Evolutionary conservation across 495 filamentous ascomycete genomes (phyloP).

Genomic region (Melanomma pulvis-pyrius): DNA sequence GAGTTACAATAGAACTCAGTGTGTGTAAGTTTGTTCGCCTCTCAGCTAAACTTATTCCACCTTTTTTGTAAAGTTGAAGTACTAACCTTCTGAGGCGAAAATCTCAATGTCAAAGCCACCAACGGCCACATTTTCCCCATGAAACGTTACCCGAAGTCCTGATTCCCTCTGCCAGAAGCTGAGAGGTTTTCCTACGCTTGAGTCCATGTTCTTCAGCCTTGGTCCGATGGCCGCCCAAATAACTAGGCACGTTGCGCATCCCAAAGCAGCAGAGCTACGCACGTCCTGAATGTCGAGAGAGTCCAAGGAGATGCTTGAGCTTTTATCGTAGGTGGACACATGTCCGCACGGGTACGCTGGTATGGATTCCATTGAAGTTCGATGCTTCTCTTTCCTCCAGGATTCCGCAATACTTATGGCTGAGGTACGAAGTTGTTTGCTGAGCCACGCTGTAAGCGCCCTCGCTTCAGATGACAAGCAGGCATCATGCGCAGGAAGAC

Average conservation of each 20-base stretch:
- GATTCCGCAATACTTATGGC: too few relatives aligned
- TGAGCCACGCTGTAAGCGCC: not conserved
- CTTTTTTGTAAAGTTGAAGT: too few relatives aligned
- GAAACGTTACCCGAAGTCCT: not conserved
- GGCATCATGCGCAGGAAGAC: not conserved
- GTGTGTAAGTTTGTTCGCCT: too few relatives aligned
- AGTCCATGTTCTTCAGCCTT: not conserved
- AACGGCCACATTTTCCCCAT: not conserved
- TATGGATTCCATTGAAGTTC: too few relatives aligned
- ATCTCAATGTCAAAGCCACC: not conserved
- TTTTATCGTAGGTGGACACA: not conserved
- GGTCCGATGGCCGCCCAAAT: not conserved
- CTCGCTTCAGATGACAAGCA: not conserved
- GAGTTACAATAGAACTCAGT: too few relatives aligned
- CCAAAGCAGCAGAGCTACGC: not conserved
- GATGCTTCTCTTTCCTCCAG: too few relatives aligned
- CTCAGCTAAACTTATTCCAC: too few relatives aligned
- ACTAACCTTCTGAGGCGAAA: not conserved
- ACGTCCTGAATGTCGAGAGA: not conserved
- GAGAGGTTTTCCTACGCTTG: too few relatives aligned
- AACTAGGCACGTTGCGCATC: not conserved
- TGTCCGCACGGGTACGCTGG: not conserved
- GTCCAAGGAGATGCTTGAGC: not conserved
- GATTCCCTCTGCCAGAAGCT: not conserved
- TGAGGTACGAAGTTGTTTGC: not conserved